Percentiles rank a stretch among this genome's conserved stretches.
These are phyloP conservation scores for Endothia cerciana DNA, from an alignment of 2,329 filamentous ascomycete species.

Conservation along the genomic window DNA sequence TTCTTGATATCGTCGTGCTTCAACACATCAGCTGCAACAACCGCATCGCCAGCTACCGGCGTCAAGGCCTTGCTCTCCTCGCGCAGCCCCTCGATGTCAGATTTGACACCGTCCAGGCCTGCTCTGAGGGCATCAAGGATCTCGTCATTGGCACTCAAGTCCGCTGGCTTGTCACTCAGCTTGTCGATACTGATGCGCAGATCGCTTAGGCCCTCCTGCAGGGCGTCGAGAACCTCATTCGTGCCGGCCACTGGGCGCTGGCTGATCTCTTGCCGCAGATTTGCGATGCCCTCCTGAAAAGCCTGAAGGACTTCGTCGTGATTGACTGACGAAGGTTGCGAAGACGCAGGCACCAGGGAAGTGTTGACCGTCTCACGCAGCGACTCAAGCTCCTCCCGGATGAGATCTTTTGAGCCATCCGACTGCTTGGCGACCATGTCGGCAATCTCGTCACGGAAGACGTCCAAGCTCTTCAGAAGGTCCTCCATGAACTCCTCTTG, in stretches of 20 bases:
- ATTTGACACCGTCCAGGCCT: conserved; percentile 75
- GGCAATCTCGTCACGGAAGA: conserved; percentile 68
- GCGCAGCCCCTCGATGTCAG: conserved; percentile 80
- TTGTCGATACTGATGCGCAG: conserved; percentile 78
- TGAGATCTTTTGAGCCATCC: conserved; percentile 64
- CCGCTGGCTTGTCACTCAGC: conserved; percentile 76
- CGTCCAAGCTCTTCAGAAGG: conserved; percentile 67
- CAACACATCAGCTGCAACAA: conserved; percentile 56
- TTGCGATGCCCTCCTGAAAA: conserved; percentile 72
- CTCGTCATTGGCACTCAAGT: conserved; percentile 85
- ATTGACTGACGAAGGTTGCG: conserved; percentile 45
- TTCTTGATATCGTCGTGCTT: conserved; percentile 80
- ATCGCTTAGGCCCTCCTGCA: conserved; percentile 84
- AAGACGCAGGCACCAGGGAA: conserved; percentile 64
- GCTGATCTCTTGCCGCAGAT: conserved; percentile 73
- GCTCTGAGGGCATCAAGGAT: conserved; percentile 85
- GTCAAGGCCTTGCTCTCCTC: conserved; percentile 58
- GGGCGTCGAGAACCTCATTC: conserved; percentile 83
- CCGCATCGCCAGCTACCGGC: conserved; percentile 54
- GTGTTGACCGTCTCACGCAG: conserved; percentile 78
- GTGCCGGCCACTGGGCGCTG: conserved; percentile 70
- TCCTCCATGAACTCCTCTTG: conserved; percentile 80
- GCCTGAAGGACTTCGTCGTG: conserved; percentile 72
- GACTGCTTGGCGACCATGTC: conserved; percentile 58
- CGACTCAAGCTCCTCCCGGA: conserved; percentile 82